These are phyloP conservation scores for Calonectria ilicicola DNA, from an alignment of 2,329 filamentous ascomycete species.

Conservation along the genomic window DNA sequence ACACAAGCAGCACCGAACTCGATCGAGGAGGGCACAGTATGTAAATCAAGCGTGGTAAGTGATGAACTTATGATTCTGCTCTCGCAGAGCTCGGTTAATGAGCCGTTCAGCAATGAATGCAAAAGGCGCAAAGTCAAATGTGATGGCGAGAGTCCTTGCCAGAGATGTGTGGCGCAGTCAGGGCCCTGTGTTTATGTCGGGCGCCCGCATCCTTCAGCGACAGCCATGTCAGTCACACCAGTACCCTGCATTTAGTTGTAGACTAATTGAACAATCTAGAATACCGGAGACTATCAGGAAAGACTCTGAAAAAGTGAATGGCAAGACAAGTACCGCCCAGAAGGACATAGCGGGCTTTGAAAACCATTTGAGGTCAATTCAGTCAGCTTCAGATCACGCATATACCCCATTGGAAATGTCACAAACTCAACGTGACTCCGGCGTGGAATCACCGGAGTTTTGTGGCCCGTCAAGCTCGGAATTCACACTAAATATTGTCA, in stretches of 20 bases:
- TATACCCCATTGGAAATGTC: not conserved
- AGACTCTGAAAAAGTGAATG: not conserved
- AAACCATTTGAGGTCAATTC: not conserved
- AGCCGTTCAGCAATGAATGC: slow-evolving; percentile 1
- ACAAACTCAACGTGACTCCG: not conserved
- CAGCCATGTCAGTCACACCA: not conserved
- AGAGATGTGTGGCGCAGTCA: not conserved
- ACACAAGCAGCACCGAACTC: not conserved
- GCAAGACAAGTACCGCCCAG: too few species aligned
- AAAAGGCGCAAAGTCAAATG: slow-evolving; percentile 16
- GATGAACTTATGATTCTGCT: not conserved
- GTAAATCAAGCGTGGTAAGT: slow-evolving; percentile 12
- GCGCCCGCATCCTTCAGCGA: not conserved
- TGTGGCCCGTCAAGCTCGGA: slow-evolving; percentile 19
- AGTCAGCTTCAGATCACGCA: not conserved
- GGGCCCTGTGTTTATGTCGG: not conserved
- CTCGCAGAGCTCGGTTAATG: not conserved
- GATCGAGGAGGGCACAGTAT: slow-evolving; percentile 9
- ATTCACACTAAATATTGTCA: slow-evolving; percentile 18
- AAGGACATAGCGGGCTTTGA: not conserved
- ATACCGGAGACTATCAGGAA: too few species aligned
- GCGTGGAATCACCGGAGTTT: not conserved
- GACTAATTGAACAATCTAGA: not conserved
- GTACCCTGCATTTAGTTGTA: not conserved
- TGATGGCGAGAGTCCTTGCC: slow-evolving; percentile 5